Base-by-base conservation (phyloP, 2,329 filamentous ascomycete species). In the Monosporascus sp. region DNA sequence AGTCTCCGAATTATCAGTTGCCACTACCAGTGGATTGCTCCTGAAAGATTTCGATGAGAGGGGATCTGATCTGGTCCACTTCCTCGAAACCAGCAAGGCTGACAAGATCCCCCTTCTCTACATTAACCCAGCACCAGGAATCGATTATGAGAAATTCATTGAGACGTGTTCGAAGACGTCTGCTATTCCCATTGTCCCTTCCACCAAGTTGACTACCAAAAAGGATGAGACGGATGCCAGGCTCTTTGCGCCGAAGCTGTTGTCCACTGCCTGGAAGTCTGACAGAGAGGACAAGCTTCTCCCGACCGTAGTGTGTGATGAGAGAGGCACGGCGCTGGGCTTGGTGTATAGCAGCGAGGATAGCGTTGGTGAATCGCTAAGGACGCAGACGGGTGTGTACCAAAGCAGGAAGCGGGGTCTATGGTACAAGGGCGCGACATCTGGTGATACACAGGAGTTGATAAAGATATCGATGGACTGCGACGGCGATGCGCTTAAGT, bases 341-440 rank as follows among this genome's bases (percentile, higher is more conserved):
- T 74, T 99, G 59, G 94, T 97, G 19, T 99, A 97, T 78, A 96
- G 92, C 72, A 97, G 89, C 66, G 84, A 88, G 58, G 89, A 95
- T 70, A 97, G 93, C 68, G 85, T 99, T 37, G 78, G 85, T 8
- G 93, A 96, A 74, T 93, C 93, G 38, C 69, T 99, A 56, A 84
- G 83, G 64, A 96, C 91, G 6, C 76, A 80, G 63, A 78, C 77
- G 0, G 92, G 94, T 35, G 93, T 97, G 38, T 99, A 99, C 70
- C 91, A 97, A 73, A 97, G 93, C 75, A 82, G 94, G 50, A 97
- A 97, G 77, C 84, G 94, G 45, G 94, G 94, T 0, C 74, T 99
- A 27, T 99, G 94, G 94, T 88, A 96, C 72, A 99, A 99, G 76
- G 94, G 94, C 6, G 89, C 92, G 50, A 94, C 88, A 8, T 97